Base-by-base conservation (phyloP, 2,329 filamentous ascomycete genomes). In the Xenosphaeropsis pyriputrescens region DNA sequence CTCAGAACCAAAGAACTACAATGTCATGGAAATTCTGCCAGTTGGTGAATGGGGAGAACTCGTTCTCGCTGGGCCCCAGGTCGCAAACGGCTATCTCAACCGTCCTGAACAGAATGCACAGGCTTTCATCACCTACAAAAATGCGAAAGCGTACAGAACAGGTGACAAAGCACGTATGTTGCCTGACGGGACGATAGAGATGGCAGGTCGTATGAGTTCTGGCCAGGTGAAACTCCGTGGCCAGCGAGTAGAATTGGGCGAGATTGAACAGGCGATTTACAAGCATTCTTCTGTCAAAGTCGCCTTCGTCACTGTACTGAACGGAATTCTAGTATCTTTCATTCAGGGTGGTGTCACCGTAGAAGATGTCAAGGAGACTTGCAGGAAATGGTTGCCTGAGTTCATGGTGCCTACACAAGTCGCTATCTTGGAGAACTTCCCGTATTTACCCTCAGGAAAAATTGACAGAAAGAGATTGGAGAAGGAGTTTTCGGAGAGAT, bases 201-300 rank as follows among this genome's bases (percentile, higher is more conserved):
- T 84, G 50, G 66, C 88, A 26, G 88, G 88, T 0, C 77, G 88
- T 9, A 77, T 94, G 11, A 71, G 72, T 2, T 73, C 75, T 36
- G 85, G 84, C 0, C 88, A 95, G 55, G 77, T 94, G 36, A 94
- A 94, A 57, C 65, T 94, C 6, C 72, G 85, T 38, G 86, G 86
- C 1, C 86, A 93, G 56, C 69, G 85, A 35, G 71, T 93, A 36
- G 82, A 91, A 50, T 70, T 91, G 4, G 82, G 82, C 0, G 85
- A 88, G 50, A 67, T 86, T 15, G 83, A 89, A 51, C 73, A 84
- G 46, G 79, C 73, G 1, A 67, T 78, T 2, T 64, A 79, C 33
- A 70, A 70, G 39, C 68, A 72, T 0, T 51, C 62, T 0, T 72
- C 71, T 1, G 77, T 85, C 34, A 75, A 78, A 43, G 70, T 70